A percentile compares a stretch with the other conserved stretches of the same genome.
phyloP scores from a whole-genome alignment of 2,329 filamentous ascomycete genomes.

The Venturia aucupariae region DNA sequence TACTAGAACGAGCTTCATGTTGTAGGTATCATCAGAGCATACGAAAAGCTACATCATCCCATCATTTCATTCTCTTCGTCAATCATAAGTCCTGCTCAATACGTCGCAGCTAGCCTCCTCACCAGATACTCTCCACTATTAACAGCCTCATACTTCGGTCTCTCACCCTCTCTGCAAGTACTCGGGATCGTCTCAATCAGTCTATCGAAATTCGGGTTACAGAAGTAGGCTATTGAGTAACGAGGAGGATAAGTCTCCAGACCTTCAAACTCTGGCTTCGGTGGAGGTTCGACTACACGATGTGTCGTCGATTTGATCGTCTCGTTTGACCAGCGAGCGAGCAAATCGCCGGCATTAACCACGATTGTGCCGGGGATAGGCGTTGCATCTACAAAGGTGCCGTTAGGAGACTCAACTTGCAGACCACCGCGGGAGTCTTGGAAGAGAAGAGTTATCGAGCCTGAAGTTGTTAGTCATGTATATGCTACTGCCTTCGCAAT shows the following conservation, averaged over 20 bases:
- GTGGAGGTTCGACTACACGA: constrained; percentile 76
- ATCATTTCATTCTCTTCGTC: background rate
- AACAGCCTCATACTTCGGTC: constrained; percentile 72
- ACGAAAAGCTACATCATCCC: too few relatives aligned
- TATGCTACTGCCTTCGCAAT: background rate
- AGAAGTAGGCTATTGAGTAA: constrained; percentile 90
- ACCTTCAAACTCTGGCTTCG: constrained; percentile 34
- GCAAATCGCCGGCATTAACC: constrained; percentile 78
- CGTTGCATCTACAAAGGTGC: constrained; percentile 71
- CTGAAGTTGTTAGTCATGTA: constrained; percentile 18
- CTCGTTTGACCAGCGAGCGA: constrained; percentile 85
- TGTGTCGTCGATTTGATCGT: constrained; percentile 85
- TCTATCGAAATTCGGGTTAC: constrained; percentile 71
- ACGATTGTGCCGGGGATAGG: constrained; percentile 77
- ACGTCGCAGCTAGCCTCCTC: constrained; percentile 66
- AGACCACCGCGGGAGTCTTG: constrained; percentile 49
- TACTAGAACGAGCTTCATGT: too few relatives aligned
- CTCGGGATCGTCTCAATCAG: constrained; percentile 74
- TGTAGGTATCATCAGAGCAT: too few relatives aligned
- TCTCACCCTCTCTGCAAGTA: constrained; percentile 54
- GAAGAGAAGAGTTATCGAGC: constrained; percentile 38
- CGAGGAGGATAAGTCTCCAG: constrained; percentile 54
- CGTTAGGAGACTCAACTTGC: constrained; percentile 60
- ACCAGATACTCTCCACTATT: constrained; percentile 75
- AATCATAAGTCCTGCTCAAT: constrained; percentile 21